Evolutionary conservation across 129 eudicot species (phyloP).

Genomic region (Solidago caesia): DNA sequence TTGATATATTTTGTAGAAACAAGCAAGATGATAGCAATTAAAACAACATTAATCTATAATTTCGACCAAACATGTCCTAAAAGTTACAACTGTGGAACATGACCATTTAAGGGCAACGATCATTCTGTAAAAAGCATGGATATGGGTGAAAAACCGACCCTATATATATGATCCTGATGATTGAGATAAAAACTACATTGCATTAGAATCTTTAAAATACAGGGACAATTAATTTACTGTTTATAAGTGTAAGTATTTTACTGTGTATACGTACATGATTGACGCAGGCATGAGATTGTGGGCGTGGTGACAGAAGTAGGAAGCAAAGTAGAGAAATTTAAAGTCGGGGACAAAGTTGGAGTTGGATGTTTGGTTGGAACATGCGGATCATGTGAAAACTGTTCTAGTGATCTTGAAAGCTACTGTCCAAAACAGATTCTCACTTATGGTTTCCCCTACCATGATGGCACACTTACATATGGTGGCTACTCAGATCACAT

Average conservation of each 20-base stretch:
- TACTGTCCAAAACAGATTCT: constrained; percentile 45
- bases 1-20: too few relatives aligned
- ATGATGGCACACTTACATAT: constrained; percentile 17
- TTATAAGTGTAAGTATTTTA: not conserved
- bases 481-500: constrained; percentile 66
- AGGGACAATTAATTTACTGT: too few relatives aligned
- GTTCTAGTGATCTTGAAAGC: constrained; percentile 44
- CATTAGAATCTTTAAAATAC: too few relatives aligned
- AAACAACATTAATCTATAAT: too few relatives aligned
- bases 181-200: too few relatives aligned
- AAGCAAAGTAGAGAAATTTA: constrained; percentile 45
- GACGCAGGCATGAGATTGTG: constrained; percentile 57
- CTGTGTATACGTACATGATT: not conserved
- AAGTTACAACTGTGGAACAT: too few relatives aligned
- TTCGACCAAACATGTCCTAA: too few relatives aligned
- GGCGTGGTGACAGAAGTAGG: constrained; percentile 54
- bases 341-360: constrained; percentile 57
- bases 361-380: constrained; percentile 67
- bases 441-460: constrained; percentile 30
- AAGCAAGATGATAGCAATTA: too few relatives aligned
- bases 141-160: too few relatives aligned
- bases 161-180: too few relatives aligned
- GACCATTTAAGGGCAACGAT: too few relatives aligned
- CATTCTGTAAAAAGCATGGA: too few relatives aligned
- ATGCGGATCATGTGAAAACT: constrained; percentile 44